Evolutionary conservation across 306 rosid genomes (phyloP), one percentile per base, ranked within the genome.

Genomic region (Quercus variabilis): DNA sequence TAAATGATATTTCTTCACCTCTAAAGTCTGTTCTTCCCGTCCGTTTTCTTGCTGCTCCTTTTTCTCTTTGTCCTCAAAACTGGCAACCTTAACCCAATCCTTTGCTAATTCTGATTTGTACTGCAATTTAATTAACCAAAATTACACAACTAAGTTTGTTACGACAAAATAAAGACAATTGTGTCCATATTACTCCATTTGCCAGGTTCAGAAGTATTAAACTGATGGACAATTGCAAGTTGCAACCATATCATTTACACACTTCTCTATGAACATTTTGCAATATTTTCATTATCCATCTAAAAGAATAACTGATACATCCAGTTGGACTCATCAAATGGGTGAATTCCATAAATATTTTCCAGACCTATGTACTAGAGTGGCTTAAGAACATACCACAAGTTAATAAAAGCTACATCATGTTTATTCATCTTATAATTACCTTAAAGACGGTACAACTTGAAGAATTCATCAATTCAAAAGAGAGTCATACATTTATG

Each of bases 61-160:
- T 81, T 82, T 73, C 77, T 58, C 77, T 55, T 20, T 72, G 71
- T 79, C 81, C 68, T 71, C 79, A 51, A 83, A 74, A 83, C 62
- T 73, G 51, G 60, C 77, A 74, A 51, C 6, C 38, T 35, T 60
- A 69, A 74, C 41, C 74, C 84, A 84, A 68, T 76, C 74, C 75
- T 56, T 78, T 14, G 17, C 77, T 30, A 79, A 83, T 83, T 87
- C 83, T 68, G 77, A 19, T 13, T 49, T 74, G 70, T 73, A 78
- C 98, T 90, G 97, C 82, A 85, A 85, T 83, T 82, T 62, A 85
- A 80, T 83, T 46, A 55, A 35, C 72, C 13, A 78, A 59, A 82
- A 60, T 70, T 76, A 54, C 69, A 59, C 6, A 82, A 71, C 49
- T 46, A 78, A 41, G 79, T 76, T 38, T 38, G 51, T 33, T 56